Evolutionary conservation across 1,284 basidiomycete genomes (phyloP), one percentile per base, ranked within the genome.

Genomic region (Sanghuangporus weigelae): DNA sequence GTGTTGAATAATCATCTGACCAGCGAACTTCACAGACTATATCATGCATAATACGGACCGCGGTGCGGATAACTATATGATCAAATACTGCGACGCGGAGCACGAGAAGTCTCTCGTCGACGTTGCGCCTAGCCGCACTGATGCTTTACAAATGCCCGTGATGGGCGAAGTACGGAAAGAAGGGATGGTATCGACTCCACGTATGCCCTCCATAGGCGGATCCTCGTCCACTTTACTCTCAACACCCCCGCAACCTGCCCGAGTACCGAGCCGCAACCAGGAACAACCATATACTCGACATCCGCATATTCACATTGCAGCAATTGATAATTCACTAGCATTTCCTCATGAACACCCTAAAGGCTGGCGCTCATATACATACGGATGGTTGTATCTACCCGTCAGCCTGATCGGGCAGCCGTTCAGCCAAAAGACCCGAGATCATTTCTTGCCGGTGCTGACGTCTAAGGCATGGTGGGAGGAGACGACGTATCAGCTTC

Each of bases 271-370:
- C 26, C 54, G 50, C 46, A 38, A 26, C 7, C 35, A 42, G n/a
- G 53, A 46, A 23, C 54, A 26, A 46, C 58, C 57, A n/a, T 77
- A 76, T 66, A 75, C 71, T 11, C 73, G 73, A 31, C 72, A 75
- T 57, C 77, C 79, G 8, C 79, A 80, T 62, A 86, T 92, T 36
- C 92, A 93, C 71, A 90, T 94, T 55, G 92, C 91, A 60, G 95
- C 95, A 10, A 96, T 96, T 66, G 95, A 96, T 72, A 96, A 96
- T 72, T 95, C 92, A 0, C 82, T 97, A 31, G 93, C 92, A 0
- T 97, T 96, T 71, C 95, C 91, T 48, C 90, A 92, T 67, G 89
- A 92, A 70, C 90, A 96, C 70, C 95, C 94, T 0, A 84, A 86
- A 67, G 94, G 94, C 26, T 95, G 93, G 89, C 84, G 95, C 42